Evolutionary conservation across 768 basidiomycete genomes (phyloP).

Genomic region (Candolleomyces aberdarensis): DNA sequence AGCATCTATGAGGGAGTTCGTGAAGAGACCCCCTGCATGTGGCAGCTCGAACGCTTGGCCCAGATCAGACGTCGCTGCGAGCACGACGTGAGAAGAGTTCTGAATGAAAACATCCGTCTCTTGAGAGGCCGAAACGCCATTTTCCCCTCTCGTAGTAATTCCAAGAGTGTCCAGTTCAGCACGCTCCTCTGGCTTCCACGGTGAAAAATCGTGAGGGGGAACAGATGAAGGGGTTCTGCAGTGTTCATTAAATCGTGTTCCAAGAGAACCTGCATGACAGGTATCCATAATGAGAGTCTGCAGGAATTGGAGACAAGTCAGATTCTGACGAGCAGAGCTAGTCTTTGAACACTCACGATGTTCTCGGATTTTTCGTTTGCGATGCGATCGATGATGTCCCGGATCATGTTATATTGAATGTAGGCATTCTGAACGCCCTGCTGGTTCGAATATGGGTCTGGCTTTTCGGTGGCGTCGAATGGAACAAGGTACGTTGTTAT

Average conservation of each 20-base stretch:
- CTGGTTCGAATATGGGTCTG: too few relatives aligned
- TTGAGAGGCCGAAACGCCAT: background rate
- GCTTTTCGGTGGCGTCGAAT: too few relatives aligned
- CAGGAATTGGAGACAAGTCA: background rate
- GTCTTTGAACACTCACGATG: background rate
- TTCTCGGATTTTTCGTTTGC: background rate
- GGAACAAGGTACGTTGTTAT: background rate
- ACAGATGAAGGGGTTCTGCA: background rate
- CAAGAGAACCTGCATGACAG: background rate
- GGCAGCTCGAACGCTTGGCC: conserved; percentile 39
- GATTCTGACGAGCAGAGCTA: too few relatives aligned
- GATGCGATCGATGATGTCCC: background rate
- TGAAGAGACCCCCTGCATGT: background rate
- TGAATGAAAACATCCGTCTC: background rate
- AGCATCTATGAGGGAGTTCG: too few relatives aligned
- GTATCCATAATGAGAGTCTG: background rate
- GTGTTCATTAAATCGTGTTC: background rate
- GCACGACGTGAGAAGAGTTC: background rate
- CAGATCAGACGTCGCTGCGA: background rate
- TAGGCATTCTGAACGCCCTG: background rate
- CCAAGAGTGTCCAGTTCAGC: background rate
- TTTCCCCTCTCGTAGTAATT: background rate
- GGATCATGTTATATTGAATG: background rate
- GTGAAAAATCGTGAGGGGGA: background rate
- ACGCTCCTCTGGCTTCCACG: background rate